phyloP scores from a whole-genome alignment of 2,329 filamentous ascomycete genomes.

The Neoascochyta sp. region DNA sequence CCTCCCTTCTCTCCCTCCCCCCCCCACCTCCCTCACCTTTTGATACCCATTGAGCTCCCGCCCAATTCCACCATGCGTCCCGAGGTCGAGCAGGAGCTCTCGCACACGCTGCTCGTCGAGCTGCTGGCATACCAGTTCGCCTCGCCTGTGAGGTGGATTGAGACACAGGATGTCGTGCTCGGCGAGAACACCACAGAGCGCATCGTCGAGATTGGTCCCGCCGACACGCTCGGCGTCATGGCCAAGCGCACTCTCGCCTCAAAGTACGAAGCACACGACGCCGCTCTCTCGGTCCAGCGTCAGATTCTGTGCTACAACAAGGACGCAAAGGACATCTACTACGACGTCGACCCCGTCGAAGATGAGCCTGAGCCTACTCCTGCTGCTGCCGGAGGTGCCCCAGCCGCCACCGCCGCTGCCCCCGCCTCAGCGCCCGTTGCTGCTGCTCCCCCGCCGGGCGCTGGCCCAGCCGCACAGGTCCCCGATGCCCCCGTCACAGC shows the following conservation, averaged over 20 bases:
- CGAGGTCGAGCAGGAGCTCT: constrained; percentile 98
- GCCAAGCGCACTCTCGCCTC: constrained; percentile 91
- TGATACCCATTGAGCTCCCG: constrained; percentile 15
- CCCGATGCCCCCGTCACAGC: constrained; percentile 84
- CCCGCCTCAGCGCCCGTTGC: constrained; percentile 50
- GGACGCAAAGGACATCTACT: constrained; percentile 98
- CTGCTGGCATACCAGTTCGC: constrained; percentile 99
- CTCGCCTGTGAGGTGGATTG: constrained; percentile 98
- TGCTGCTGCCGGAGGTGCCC: constrained; percentile 42
- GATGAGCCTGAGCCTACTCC: constrained; percentile 61
- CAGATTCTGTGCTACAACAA: constrained; percentile 99
- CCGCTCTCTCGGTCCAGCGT: constrained; percentile 90
- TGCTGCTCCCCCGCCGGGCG: constrained; percentile 59
- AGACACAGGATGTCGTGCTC: constrained; percentile 99
- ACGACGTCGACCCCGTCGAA: constrained; percentile 92
- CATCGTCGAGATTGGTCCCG: constrained; percentile 95
- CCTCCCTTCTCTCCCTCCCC: constrained; percentile 2
- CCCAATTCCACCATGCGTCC: constrained; percentile 70
- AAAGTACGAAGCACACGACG: constrained; percentile 98
- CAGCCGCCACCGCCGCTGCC: constrained; percentile 45
- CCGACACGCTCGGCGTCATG: constrained; percentile 96
- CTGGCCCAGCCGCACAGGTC: constrained; percentile 82
- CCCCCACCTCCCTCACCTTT: constrained; percentile 7
- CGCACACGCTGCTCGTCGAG: constrained; percentile 96
- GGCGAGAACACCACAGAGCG: constrained; percentile 93